A percentile compares a stretch with the other conserved stretches of the same genome.
These are phyloP conservation scores for Sordaria brevicollis DNA, from an alignment of 495 filamentous ascomycete species.

Conservation along the genomic window DNA sequence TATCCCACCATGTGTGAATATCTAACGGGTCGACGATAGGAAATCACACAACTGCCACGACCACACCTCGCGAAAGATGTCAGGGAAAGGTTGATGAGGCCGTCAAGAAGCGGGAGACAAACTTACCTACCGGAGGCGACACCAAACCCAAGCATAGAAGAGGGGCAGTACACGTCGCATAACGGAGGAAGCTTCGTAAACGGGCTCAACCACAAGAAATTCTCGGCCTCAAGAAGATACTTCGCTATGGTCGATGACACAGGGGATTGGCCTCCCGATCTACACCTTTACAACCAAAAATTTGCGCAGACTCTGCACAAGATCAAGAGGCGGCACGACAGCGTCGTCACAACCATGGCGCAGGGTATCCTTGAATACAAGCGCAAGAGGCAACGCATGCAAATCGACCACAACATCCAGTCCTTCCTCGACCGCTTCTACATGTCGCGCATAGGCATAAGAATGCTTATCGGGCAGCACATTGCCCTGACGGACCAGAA, in stretches of 20 bases:
- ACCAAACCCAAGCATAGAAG: constrained; percentile 77
- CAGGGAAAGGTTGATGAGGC: constrained; percentile 65
- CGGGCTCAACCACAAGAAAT: constrained; percentile 29
- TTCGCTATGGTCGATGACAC: constrained; percentile 85
- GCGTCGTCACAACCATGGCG: constrained; percentile 89
- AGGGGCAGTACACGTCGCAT: constrained; percentile 78
- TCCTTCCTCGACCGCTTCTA: constrained; percentile 97
- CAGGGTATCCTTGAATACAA: constrained; percentile 98
- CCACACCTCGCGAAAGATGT: constrained; percentile 69
- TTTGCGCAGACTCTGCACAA: constrained; percentile 77
- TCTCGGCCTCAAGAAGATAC: constrained; percentile 58
- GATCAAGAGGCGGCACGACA: constrained; percentile 92
- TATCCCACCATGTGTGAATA: constrained; percentile 12
- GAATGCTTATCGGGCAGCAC: constrained; percentile 98
- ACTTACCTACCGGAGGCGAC: constrained; percentile 72
- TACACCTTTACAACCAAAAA: constrained; percentile 85
- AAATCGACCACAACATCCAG: constrained; percentile 95
- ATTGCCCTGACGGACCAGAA: constrained; percentile 92
- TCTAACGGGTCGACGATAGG: constrained; percentile 38
- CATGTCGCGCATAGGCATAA: constrained; percentile 99
- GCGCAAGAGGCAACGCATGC: constrained; percentile 89
- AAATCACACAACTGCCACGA: constrained; percentile 76
- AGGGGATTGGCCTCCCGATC: constrained; percentile 85
- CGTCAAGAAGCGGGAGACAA: constrained; percentile 47
- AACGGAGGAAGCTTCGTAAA: constrained; percentile 32